Base-by-base conservation (phyloP, 495 filamentous ascomycete species). In the Trichoderma gamsii region DNA sequence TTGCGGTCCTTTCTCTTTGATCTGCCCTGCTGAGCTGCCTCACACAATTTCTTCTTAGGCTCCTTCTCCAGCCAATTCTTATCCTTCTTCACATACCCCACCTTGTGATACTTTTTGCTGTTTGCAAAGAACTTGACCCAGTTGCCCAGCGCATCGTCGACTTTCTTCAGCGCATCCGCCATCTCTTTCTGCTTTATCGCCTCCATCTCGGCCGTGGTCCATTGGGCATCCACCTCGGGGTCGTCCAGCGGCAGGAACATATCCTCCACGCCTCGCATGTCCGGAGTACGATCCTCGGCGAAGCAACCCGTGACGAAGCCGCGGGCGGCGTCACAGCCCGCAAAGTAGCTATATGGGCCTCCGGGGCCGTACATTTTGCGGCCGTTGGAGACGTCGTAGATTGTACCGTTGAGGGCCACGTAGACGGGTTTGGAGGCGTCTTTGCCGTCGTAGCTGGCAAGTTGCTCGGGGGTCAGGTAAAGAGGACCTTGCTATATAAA, bases 231-330 rank as follows among this genome's bases (percentile, higher is more conserved):
- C 4, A 85, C 80, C 23, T 84, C 78, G 9, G 82, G 83, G 71
- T 91, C 86, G 70, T 92, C 90, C 4, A 90, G 72, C 0, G 93
- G 91, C 21, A 98, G 80, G 76, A 86, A 98, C 88, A 94, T 95
- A 69, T 89, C 86, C 80, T 98, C 95, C 1, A 91, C 90, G 1
- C 96, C 96, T 25, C 87, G 81, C 78, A 97, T 76, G 76, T 98
- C 93, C 1, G 87, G 78, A 6, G 88, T 96, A 46, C 89, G 79
- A 80, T 98, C 94, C 64, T 90, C 88, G 41, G 86, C 79, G 82
- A 99, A 99, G 76, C 95, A 99, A 2, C 91, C 92, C n/a, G 95
- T 97, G n/a, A 99, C 87, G 78, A 92, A 99, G 4, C 90, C 91
- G 35, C 95, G 89, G 3, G 90, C 86, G 8, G 95, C 95, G 77